These are phyloP conservation scores for Pharnaceum exiguum DNA, from an alignment of 148 eudicot genomes.

Conservation along the genomic window DNA sequence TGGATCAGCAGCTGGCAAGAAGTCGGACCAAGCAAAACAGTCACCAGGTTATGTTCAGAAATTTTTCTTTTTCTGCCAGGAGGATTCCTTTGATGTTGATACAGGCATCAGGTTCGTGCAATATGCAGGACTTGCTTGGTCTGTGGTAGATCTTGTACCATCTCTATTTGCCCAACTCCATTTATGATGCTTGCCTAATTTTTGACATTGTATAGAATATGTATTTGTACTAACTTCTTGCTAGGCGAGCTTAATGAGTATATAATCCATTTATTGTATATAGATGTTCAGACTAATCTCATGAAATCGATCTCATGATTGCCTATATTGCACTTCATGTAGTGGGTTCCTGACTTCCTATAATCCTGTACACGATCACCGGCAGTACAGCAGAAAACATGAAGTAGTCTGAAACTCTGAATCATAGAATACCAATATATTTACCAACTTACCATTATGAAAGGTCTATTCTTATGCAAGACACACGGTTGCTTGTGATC, in stretches of 20 bases:
- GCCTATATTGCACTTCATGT: too few species aligned
- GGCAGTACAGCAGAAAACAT: too few species aligned
- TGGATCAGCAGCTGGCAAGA: conserved; percentile 27
- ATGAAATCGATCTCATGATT: too few species aligned
- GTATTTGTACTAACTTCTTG: conserved; percentile 5
- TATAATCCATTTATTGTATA: conserved; percentile 3
- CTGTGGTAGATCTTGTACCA: conserved; percentile 97
- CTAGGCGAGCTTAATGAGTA: conserved; percentile 11
- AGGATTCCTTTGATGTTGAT: conserved; percentile 78
- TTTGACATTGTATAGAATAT: conserved; percentile 18
- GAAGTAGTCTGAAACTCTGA: too few species aligned
- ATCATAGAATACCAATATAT: too few species aligned
- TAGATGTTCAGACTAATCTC: too few species aligned
- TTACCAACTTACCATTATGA: too few species aligned
- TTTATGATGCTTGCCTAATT: conserved; percentile 37
- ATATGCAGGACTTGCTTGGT: conserved; percentile 96
- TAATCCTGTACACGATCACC: too few species aligned
- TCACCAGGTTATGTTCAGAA: conserved; percentile 56
- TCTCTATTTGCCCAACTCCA: conserved; percentile 60
- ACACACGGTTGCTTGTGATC: too few species aligned
- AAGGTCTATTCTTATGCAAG: too few species aligned
- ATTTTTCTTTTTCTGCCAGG: conserved; percentile 46
- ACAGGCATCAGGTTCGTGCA: conserved; percentile 90
- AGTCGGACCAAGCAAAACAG: conserved; percentile 43
- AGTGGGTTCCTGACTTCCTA: too few species aligned